Evolutionary conservation across 306 rosid species (phyloP), one percentile per base, ranked within the genome.

Genomic region (Castanea mollissima): DNA sequence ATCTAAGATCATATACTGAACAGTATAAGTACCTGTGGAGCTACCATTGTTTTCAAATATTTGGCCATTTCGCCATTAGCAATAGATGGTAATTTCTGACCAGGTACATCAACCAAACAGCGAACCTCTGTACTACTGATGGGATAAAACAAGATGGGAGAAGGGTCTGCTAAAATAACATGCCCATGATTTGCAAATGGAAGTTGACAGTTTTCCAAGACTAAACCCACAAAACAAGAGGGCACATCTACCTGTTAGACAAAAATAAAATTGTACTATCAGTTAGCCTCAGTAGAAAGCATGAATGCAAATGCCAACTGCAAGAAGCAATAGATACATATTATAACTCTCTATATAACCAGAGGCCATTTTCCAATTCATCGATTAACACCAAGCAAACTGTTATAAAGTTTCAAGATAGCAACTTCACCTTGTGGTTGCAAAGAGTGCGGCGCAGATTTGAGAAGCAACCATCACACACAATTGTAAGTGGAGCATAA

Each of bases 401-500:
- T 21, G 38, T 18, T 31, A 31, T 4, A 59, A 73, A 76, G 74
- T 67, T 73, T 74, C 49, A 54, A 38, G 38, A 69, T 70, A 55
- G 20, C 60, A 75, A 15, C 35, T 68, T 74, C 32, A 89, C 92
- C 96, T 87, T 83, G 15, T 91, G 91, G 29, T 85, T 79, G 79
- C 93, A 91, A 29, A 91, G 93, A 76, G 83, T 31, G 55, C 71
- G 86, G 7, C 92, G 92, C 74, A 91, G 80, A 78, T 85, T 89
- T 55, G 96, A 91, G 87, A 91, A 91, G 83, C 96, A 91, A 54
- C 93, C 96, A 78, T 91, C 88, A 23, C 93, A 89, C 57, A 86
- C 90, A 25, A 89, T 78, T 15, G 96, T 91, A 35, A 91, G 83
- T 62, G 92, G 91, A 81, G 93, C 93, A 79, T 75, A 84, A 32